phyloP scores from a whole-genome alignment of 75 land plant genomes.

The Sequoiadendron giganteum region DNA sequence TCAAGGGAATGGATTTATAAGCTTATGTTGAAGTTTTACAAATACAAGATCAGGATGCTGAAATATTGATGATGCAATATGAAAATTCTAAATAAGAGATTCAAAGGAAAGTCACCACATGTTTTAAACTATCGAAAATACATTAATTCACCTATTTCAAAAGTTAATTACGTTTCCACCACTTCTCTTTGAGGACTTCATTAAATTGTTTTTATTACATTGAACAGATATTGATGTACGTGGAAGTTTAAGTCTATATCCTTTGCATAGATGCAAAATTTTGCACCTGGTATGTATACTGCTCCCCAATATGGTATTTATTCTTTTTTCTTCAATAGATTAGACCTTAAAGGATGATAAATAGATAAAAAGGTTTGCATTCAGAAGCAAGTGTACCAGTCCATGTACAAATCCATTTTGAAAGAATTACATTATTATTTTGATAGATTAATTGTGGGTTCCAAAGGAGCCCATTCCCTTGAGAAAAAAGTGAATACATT shows the following conservation, averaged over 20 bases:
- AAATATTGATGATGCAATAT: not conserved
- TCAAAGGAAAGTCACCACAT: not conserved
- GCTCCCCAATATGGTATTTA: not conserved
- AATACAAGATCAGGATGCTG: not conserved
- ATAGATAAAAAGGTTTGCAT: not conserved
- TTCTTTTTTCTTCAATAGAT: not conserved
- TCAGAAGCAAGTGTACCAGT: not conserved
- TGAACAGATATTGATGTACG: conserved; percentile 7
- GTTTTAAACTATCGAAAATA: not conserved
- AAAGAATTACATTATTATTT: not conserved
- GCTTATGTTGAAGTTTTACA: not conserved
- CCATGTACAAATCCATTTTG: not conserved
- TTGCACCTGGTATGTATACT: conserved; percentile 11
- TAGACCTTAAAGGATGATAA: not conserved
- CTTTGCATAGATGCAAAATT: conserved; percentile 16
- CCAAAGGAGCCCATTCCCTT: too few species aligned
- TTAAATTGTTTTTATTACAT: not conserved
- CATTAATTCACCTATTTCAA: not conserved
- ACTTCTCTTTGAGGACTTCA: not conserved
- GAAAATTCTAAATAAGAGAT: not conserved
- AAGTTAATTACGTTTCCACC: not conserved
- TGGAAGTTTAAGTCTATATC: conserved; percentile 11
- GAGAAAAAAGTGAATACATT: too few species aligned
- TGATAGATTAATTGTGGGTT: not conserved
- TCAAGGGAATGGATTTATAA: not conserved